Conservation (phyloP, 2,329 filamentous ascomycete species). For the Cercospora sesami region DNA sequence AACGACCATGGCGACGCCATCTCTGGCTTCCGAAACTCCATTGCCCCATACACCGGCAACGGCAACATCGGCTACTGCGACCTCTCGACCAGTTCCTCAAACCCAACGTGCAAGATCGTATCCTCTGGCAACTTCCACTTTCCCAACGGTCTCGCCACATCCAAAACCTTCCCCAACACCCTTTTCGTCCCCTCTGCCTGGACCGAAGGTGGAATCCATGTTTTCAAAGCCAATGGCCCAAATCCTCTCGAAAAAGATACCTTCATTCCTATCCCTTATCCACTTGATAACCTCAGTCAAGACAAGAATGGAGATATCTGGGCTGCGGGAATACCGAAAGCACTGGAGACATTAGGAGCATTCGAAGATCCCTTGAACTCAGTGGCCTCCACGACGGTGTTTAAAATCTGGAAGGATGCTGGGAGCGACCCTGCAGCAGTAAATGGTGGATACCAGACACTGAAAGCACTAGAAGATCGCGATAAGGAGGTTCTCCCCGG, state of each 20-base stretch:
- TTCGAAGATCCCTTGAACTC: slow-evolving; percentile 23
- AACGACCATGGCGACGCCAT: slow-evolving; percentile 30
- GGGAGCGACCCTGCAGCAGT: slow-evolving; percentile 6
- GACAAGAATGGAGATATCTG: slow-evolving; percentile 27
- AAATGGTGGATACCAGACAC: slow-evolving; percentile 6
- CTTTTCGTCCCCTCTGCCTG: slow-evolving; percentile 27
- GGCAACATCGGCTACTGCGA: slow-evolving; percentile 28
- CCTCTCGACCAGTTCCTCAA: not conserved
- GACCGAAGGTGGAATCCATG: slow-evolving; percentile 21
- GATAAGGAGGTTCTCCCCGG: slow-evolving; percentile 24
- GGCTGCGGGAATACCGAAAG: slow-evolving; percentile 24
- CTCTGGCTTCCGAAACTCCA: slow-evolving; percentile 17
- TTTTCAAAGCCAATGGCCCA: slow-evolving; percentile 18
- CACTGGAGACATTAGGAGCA: slow-evolving; percentile 8
- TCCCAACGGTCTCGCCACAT: slow-evolving; percentile 27
- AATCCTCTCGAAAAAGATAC: slow-evolving; percentile 14
- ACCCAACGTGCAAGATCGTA: slow-evolving; percentile 1
- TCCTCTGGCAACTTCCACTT: slow-evolving; percentile 19
- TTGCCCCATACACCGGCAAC: slow-evolving; percentile 23
- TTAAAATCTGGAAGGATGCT: slow-evolving; percentile 18
- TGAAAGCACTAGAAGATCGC: slow-evolving; percentile 26
- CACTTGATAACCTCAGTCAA: slow-evolving; percentile 28
- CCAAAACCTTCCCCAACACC: slow-evolving; percentile 6
- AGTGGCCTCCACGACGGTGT: slow-evolving; percentile 18
- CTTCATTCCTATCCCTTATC: slow-evolving; percentile 21